Conservation (phyloP, 73 alveolate species). For the Paramecium pentaurelia region DNA sequence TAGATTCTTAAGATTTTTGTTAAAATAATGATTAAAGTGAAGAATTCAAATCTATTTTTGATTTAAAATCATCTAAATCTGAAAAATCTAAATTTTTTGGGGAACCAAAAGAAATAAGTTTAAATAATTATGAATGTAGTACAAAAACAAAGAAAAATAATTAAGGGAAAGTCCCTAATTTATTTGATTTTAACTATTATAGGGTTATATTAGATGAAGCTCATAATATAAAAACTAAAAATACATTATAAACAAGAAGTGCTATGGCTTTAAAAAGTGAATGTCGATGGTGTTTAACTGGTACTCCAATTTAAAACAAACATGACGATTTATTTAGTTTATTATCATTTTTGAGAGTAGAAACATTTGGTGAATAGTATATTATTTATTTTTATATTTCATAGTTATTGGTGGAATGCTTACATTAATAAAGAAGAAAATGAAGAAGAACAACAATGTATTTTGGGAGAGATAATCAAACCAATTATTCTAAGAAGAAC, state of each 20-base stretch:
- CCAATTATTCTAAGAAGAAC: conserved; percentile 53
- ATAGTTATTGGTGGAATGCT: conserved; percentile 53
- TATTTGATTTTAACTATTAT: conserved; percentile 8
- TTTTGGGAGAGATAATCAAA: conserved; percentile 2
- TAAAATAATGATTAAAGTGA: neutral
- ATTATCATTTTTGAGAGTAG: conserved; percentile 29
- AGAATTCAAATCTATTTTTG: neutral
- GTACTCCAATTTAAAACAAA: conserved; percentile 56
- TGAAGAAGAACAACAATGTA: conserved; percentile 36
- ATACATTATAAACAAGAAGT: neutral
- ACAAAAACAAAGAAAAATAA: neutral
- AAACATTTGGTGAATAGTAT: conserved; percentile 48
- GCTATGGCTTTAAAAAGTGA: conserved; percentile 8
- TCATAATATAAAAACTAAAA: conserved; percentile 35
- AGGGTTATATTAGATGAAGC: conserved; percentile 57
- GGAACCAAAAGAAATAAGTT: neutral
- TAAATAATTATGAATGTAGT: neutral
- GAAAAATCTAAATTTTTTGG: neutral
- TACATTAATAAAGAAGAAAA: neutral
- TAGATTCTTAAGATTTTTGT: neutral
- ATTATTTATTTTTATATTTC: neutral
- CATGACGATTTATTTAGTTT: conserved; percentile 43
- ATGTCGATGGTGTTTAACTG: conserved; percentile 54
- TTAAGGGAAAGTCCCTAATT: neutral
- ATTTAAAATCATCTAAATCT: neutral